Conservation (phyloP, 1,284 basidiomycete species). For the Filobasidium uniguttulatum region DNA sequence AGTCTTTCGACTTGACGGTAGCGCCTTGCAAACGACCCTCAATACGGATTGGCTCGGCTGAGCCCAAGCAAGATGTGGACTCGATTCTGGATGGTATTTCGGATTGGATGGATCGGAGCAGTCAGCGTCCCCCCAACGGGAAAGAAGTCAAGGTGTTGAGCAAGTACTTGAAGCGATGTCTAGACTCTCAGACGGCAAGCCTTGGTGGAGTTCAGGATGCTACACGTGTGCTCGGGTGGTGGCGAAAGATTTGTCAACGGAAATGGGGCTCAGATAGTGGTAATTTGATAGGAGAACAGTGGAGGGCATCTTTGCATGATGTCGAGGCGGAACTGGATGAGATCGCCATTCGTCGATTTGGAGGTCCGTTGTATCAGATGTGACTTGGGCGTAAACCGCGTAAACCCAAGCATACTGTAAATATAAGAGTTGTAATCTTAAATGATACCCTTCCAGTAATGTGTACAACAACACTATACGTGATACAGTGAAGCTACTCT, state of each 20-base stretch:
- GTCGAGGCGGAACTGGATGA: too few species aligned
- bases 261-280: constrained; percentile 2
- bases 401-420: too few species aligned
- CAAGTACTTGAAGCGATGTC: constrained; percentile 52
- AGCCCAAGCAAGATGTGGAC: constrained; percentile 38
- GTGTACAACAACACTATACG: too few species aligned
- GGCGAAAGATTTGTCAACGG: constrained; percentile 35
- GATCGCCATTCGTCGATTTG: too few species aligned
- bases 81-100: constrained; percentile 57
- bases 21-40: neutral
- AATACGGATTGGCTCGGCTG: neutral
- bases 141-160: constrained; percentile 58
- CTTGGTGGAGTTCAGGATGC: constrained; percentile 55
- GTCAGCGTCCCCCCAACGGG: constrained; percentile 44
- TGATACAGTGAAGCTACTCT: too few species aligned
- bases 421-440: too few species aligned
- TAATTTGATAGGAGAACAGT: too few species aligned
- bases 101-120: constrained; percentile 52
- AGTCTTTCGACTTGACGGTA: neutral
- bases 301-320: too few species aligned
- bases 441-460: too few species aligned
- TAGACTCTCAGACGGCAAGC: constrained; percentile 42
- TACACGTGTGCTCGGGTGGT: constrained; percentile 59
- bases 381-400: too few species aligned
- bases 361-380: too few species aligned